Conservation (phyloP, 345 rosid species). For the Populus tremula region DNA sequence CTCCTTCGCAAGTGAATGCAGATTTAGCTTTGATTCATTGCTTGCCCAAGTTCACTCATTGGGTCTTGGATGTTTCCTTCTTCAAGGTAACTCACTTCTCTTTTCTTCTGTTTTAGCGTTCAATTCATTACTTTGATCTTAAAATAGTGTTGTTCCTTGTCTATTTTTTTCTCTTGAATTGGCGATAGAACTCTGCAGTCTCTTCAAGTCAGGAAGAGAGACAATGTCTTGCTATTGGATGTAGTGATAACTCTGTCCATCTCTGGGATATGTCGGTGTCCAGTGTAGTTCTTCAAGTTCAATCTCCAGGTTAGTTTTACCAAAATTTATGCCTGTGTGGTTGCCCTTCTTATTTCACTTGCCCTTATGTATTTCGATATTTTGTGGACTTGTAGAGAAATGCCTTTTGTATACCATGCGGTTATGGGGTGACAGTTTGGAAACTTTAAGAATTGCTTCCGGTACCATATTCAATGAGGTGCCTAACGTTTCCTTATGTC, state of each 20-base stretch:
- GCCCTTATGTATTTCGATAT: background rate
- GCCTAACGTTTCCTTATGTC: conserved; percentile 10
- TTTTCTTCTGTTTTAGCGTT: background rate
- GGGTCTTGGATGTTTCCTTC: conserved; percentile 75
- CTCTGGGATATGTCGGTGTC: conserved; percentile 59
- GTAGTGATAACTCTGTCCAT: conserved; percentile 71
- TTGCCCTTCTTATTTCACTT: background rate
- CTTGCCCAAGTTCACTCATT: conserved; percentile 70
- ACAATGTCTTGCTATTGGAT: conserved; percentile 66
- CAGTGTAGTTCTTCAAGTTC: conserved; percentile 51
- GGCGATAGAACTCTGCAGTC: conserved; percentile 32
- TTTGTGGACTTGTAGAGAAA: conserved; percentile 49
- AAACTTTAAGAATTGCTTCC: conserved; percentile 66
- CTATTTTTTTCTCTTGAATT: conserved; percentile 8
- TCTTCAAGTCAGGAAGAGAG: conserved; percentile 27
- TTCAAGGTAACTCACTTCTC: conserved; percentile 44
- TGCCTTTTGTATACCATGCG: conserved; percentile 88
- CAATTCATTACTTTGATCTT: background rate
- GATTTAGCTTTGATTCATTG: conserved; percentile 45
- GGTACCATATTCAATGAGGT: conserved; percentile 97
- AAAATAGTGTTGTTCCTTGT: conserved; percentile 5
- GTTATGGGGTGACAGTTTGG: conserved; percentile 71
- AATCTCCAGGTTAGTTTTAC: conserved; percentile 60
- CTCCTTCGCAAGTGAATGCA: conserved; percentile 21
- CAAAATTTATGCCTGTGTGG: background rate